Percentiles rank a stretch among this genome's conserved stretches.
Evolutionary conservation across 352 stramenopile species (phyloP).

Genomic region (Phytophthora nicotianae): DNA sequence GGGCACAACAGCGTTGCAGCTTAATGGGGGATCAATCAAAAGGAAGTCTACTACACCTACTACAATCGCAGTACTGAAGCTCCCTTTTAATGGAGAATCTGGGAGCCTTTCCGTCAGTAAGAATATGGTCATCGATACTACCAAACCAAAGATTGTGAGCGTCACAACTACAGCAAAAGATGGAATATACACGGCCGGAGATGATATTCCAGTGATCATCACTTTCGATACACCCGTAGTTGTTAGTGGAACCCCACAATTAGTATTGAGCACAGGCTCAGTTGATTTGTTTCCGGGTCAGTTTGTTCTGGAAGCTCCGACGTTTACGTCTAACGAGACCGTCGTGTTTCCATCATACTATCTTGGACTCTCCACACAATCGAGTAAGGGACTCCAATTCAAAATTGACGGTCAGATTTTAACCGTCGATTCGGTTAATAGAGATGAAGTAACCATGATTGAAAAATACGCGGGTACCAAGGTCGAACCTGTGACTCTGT

Average conservation of each 20-base stretch:
- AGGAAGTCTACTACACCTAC: constrained; percentile 52
- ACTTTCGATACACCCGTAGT: constrained; percentile 64
- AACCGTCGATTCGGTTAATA: constrained; percentile 50
- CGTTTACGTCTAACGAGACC: constrained; percentile 27
- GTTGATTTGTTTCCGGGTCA: constrained; percentile 62
- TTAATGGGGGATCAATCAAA: constrained; percentile 67
- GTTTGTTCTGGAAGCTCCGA: constrained; percentile 51
- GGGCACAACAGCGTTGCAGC: constrained; percentile 47
- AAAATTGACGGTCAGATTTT: constrained; percentile 54
- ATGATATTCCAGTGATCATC: constrained; percentile 61
- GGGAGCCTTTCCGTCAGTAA: constrained; percentile 72
- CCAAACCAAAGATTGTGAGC: constrained; percentile 45
- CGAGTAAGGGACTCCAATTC: constrained; percentile 58
- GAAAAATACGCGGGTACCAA: constrained; percentile 54
- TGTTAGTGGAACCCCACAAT: constrained; percentile 49
- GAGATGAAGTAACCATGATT: constrained; percentile 55
- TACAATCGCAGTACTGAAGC: constrained; percentile 52
- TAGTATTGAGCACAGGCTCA: constrained; percentile 55
- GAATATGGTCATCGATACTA: constrained; percentile 79
- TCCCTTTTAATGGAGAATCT: constrained; percentile 58
- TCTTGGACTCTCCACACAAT: constrained; percentile 47
- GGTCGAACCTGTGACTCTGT: constrained; percentile 39
- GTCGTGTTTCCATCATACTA: constrained; percentile 59
- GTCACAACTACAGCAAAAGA: constrained; percentile 41
- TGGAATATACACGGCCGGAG: constrained; percentile 66